phyloP scores from a whole-genome alignment of 441 rosid genomes.

The Erysimum cheiri region DNA sequence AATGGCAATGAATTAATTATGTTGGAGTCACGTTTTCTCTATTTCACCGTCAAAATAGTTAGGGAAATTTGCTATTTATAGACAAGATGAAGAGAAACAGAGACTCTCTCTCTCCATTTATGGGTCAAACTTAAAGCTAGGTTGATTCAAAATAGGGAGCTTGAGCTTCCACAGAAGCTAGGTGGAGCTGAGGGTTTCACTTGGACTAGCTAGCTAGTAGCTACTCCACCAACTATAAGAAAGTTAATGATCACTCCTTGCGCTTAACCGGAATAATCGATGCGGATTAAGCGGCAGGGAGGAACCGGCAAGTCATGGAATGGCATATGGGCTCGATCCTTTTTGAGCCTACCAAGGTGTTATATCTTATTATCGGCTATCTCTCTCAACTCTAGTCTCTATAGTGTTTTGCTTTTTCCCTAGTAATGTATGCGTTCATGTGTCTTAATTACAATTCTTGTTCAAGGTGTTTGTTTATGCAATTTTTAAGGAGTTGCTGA shows the following conservation, averaged over 20 bases:
- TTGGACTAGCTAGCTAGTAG: not conserved
- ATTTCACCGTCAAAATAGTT: conserved; percentile 11
- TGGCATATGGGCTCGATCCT: not conserved
- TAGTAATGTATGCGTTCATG: not conserved
- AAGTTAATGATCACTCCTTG: not conserved
- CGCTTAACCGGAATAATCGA: not conserved
- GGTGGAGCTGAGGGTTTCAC: not conserved
- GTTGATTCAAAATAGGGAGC: not conserved
- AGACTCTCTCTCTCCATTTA: not conserved
- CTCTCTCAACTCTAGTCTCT: not conserved
- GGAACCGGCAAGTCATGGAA: conserved; percentile 19
- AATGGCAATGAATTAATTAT: not conserved
- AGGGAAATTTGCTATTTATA: not conserved
- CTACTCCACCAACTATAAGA: not conserved
- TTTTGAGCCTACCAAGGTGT: not conserved
- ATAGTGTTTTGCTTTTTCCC: no score
- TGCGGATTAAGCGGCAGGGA: not conserved
- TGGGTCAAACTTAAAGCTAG: not conserved
- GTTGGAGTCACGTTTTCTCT: conserved; percentile 1
- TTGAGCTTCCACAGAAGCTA: not conserved
- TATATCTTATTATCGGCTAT: not conserved
- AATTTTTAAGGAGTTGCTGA: no score
- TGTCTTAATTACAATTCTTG: not conserved
- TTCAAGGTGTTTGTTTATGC: not conserved
- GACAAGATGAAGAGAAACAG: not conserved